Evolutionary conservation across 176 grass and related monocot species (phyloP).

Genomic region (Oryza glaberrima): DNA sequence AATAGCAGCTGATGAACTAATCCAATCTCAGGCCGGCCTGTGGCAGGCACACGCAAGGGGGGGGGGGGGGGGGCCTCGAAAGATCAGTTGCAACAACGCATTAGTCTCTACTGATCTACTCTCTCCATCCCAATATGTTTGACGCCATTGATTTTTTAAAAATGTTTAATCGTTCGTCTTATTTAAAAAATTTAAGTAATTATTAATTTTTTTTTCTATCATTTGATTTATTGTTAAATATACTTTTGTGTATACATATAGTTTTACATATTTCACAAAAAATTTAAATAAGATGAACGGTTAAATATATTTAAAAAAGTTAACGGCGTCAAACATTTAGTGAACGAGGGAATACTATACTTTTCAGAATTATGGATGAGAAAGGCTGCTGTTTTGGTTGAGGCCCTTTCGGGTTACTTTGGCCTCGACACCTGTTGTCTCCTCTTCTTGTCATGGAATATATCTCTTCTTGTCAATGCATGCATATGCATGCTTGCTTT

Average conservation of each 20-base stretch:
- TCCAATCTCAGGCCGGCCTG: conserved; percentile 5
- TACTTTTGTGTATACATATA: no score
- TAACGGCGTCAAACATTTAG: no score
- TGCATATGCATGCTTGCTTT: conserved; percentile 1
- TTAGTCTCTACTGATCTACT: not conserved
- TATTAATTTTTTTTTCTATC: no score
- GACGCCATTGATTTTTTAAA: no score
- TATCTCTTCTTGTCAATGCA: not conserved
- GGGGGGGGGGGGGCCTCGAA: not conserved
- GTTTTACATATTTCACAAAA: no score
- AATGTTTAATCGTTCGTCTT: no score
- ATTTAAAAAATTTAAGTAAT: no score
- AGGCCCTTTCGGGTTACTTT: not conserved
- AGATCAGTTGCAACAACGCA: conserved; percentile 21
- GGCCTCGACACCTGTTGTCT: conserved; percentile 31
- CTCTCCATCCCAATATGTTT: no score
- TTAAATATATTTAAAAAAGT: no score
- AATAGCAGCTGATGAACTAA: conserved; percentile 15
- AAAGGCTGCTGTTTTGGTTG: not conserved
- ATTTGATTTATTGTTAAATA: no score
- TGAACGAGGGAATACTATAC: not conserved
- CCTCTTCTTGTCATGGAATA: conserved; percentile 31
- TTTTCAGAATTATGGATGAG: not conserved
- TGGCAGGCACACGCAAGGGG: conserved; percentile 46
- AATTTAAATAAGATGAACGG: no score